Conservation (phyloP, 108 stramenopile species). For the Poteriospumella lacustris region DNA sequence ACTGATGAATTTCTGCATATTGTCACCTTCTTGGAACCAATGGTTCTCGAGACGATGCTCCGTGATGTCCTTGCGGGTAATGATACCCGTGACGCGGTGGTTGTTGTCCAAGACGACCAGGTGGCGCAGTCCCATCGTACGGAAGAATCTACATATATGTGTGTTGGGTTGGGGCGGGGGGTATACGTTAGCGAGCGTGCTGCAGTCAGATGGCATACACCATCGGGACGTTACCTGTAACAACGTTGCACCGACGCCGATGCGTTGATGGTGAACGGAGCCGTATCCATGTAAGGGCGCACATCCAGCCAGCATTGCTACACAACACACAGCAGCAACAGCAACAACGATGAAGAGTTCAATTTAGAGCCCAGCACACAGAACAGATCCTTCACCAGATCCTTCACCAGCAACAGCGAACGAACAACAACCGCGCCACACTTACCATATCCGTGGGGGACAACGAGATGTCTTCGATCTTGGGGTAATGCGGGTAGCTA, state of each 20-base stretch:
- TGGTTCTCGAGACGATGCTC: slow-evolving; percentile 23
- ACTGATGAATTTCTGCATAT: slow-evolving; percentile 22
- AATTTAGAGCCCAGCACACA: no score
- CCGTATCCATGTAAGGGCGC: slow-evolving; percentile 28
- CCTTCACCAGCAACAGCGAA: neutral
- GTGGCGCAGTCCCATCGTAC: slow-evolving; percentile 27
- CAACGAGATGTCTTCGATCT: slow-evolving; percentile 20
- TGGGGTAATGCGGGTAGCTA: slow-evolving; percentile 26
- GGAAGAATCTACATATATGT: neutral
- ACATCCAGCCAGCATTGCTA: slow-evolving; percentile 16
- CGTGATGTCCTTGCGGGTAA: slow-evolving; percentile 24
- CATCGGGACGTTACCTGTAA: slow-evolving; percentile 3
- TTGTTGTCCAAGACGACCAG: slow-evolving; percentile 22
- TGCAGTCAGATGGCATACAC: neutral
- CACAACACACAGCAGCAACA: no score
- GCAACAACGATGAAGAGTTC: no score
- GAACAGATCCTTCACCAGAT: no score
- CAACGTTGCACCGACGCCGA: neutral
- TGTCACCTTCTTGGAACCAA: slow-evolving; percentile 25
- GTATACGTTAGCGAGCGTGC: neutral
- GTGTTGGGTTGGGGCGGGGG: neutral
- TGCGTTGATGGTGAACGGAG: slow-evolving; percentile 13
- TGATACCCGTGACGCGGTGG: slow-evolving; percentile 23
- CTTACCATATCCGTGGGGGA: slow-evolving; percentile 23
- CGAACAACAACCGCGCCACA: neutral